Base-by-base conservation (phyloP, 495 filamentous ascomycete genomes). In the Aspergillus sclerotioniger region DNA sequence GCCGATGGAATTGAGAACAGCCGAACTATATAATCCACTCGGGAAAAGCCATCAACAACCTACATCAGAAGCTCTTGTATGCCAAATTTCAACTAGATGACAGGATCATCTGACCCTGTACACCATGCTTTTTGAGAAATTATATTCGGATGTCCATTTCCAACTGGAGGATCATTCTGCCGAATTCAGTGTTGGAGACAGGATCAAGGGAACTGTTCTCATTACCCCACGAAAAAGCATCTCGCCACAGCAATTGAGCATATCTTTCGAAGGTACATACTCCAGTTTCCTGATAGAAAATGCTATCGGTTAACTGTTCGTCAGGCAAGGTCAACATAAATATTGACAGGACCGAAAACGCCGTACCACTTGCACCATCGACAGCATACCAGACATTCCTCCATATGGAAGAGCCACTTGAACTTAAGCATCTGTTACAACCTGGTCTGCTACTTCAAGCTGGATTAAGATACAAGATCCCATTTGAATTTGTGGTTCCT, bases 401-500 rank as follows among this genome's bases (percentile, higher is more conserved):
- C 19, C 47, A 33, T n/a, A 51, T 58, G 35, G 16, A 17, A 9
- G 47, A 58, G 25, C 56, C 56, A 3, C 20, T 52, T 29, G 35
- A 35, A 0, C 6, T 19, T 6, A 20, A 16, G 21, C 9, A 21
- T 15, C 20, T 19, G 7, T 15, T 19, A 15, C 39, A 32, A 32
- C 1, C n/a, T 0, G 28, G 32, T 7, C 8, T 15, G 6, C 28
- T 58, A 8, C 8, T 43, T 10, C 9, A 25, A 8, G 25, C 25
- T 25, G 56, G 33, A 8, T 19, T 25, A 39, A 33, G 49, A 16
- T 45, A 45, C 19, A 5, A n/a, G 31, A 17, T 58, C 17, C 56
- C 56, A 17, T 58, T 58, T 35, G 39, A 58, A 20, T 58, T 58
- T 33, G 48, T 58, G 35, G 47, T 58, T 20, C 56, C 56, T 35